Evolutionary conservation across 2,329 filamentous ascomycete species (phyloP).

Genomic region (Bipolaris bicolor): DNA sequence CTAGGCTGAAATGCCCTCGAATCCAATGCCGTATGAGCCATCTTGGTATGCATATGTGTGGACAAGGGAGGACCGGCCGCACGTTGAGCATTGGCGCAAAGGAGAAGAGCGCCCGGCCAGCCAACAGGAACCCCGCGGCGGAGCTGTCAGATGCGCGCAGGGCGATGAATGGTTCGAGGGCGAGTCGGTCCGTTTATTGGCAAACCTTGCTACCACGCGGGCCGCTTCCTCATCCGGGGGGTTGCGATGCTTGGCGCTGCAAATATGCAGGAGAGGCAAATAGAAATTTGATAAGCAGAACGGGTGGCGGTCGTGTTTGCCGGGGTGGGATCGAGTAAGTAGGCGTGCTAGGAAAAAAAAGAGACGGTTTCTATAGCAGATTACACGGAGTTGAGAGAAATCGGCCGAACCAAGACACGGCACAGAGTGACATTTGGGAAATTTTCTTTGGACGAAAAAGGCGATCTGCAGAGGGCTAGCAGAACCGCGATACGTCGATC

Average conservation of each 20-base stretch:
- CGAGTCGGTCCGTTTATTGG: not conserved
- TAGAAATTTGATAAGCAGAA: not conserved
- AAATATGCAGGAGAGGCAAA: conserved; percentile 4
- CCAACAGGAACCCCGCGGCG: conserved; percentile 6
- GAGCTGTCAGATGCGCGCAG: not conserved
- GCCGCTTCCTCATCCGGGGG: conserved; percentile 11
- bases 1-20: too few species aligned
- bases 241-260: not conserved
- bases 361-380: too few species aligned
- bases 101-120: not conserved
- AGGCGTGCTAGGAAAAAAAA: too few species aligned
- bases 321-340: not conserved
- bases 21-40: too few species aligned
- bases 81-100: not conserved
- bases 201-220: conserved; percentile 7
- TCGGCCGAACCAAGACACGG: too few species aligned
- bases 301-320: not conserved
- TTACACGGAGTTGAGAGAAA: too few species aligned
- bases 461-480: too few species aligned
- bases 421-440: too few species aligned
- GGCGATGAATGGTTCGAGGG: conserved; percentile 1
- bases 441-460: too few species aligned
- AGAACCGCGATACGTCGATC: too few species aligned
- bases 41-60: too few species aligned
- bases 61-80: too few species aligned